Base-by-base conservation (phyloP, 495 filamentous ascomycete species). In the Hyaloscypha variabilis region DNA sequence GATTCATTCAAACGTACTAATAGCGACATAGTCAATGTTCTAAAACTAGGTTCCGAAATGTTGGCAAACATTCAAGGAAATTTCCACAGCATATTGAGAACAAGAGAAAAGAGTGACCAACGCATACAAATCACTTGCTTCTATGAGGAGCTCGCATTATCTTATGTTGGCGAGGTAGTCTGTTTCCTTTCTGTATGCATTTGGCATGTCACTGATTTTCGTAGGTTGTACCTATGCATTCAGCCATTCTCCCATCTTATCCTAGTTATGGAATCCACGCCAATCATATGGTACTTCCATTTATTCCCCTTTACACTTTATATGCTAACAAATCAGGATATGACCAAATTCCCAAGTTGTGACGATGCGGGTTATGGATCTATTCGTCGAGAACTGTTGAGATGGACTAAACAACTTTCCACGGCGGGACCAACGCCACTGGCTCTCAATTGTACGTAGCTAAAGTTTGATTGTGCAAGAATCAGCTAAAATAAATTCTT, bases 231-330 rank as follows among this genome's bases (percentile, higher is more conserved):
- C 21, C 23, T 1, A 54, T 10, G 11, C 51, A 54, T 8, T 54
- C 51, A 3, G 51, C 51, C 21, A 54, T 54, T 25, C 51, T 54
- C 19, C 51, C 51, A 3, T n/a, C 19, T 3, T 54, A 54, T 25
- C 3, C 3, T 13, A 54, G 51, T 24, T 24, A 25, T 24, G n/a
- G 51, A 3, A 54, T 54, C 6, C 51, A 54, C 21, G n/a, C 19
- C 8, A 29, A 54, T 23, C 51, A 54, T 54, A 54, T 54, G 51
- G 8, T n/a, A n/a, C n/a, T n/a, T n/a, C n/a, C n/a, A n/a, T n/a
- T n/a, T n/a, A n/a, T n/a, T n/a, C n/a, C n/a, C n/a, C n/a, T n/a
- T n/a, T n/a, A n/a, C n/a, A n/a, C n/a, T n/a, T n/a, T n/a, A n/a
- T n/a, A n/a, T n/a, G n/a, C n/a, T n/a, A n/a, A n/a, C n/a, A n/a